Conservation (phyloP, 2,329 filamentous ascomycete genomes). For the Nothomitra cinnamomea region DNA sequence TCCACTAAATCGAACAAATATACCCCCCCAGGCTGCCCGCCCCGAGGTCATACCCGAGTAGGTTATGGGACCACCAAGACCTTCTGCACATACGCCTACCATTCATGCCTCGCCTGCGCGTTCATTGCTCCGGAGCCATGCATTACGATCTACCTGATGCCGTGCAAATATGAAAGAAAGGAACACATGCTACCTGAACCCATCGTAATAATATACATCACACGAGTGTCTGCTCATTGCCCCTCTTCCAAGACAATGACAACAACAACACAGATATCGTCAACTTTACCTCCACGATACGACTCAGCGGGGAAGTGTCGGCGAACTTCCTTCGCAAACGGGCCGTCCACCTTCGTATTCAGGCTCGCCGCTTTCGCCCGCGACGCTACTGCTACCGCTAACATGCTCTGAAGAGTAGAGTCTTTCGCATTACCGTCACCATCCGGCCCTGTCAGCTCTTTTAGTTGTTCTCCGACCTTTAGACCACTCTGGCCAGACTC, state of each 20-base stretch:
- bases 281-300: constrained; percentile 84
- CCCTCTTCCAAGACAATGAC: constrained; percentile 54
- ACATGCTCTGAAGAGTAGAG: constrained; percentile 52
- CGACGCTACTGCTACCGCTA: constrained; percentile 63
- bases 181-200: neutral
- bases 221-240: neutral
- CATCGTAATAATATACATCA: neutral
- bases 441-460: constrained; percentile 32
- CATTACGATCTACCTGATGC: no score
- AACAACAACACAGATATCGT: constrained; percentile 84
- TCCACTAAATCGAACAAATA: no score
- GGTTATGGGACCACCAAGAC: no score
- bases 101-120: no score
- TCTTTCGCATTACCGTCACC: constrained; percentile 24
- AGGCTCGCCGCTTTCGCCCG: constrained; percentile 75
- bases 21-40: no score
- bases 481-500: constrained; percentile 41
- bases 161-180: neutral
- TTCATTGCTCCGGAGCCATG: no score
- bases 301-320: constrained; percentile 71
- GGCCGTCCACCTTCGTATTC: constrained; percentile 68
- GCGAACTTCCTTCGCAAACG: constrained; percentile 89
- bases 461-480: constrained; percentile 43
- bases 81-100: no score
- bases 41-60: no score